Evolutionary conservation across 441 rosid species (phyloP).

Genomic region (Cnidoscolus chayamansa): DNA sequence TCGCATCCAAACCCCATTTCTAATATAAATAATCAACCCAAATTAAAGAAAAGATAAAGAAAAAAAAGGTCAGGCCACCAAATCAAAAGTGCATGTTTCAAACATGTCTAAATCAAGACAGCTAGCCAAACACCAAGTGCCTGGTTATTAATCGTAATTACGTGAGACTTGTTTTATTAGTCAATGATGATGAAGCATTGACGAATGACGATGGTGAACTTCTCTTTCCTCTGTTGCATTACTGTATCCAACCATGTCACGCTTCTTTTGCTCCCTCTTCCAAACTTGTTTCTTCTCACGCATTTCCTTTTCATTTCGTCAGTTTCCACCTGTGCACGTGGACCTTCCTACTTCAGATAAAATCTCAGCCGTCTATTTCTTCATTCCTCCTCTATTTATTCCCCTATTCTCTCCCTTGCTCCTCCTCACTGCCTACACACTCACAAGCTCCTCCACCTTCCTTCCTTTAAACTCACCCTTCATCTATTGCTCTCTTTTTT

Average conservation of each 20-base stretch:
- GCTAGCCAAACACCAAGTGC: constrained; percentile 6
- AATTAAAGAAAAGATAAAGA: not conserved
- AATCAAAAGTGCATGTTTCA: constrained; percentile 11
- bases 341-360: not conserved
- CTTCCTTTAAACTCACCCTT: not conserved
- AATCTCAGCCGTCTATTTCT: constrained; percentile 17
- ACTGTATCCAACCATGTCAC: not conserved
- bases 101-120: constrained; percentile 36
- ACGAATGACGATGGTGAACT: too few species aligned
- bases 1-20: not conserved
- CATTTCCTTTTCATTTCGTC: not conserved
- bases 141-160: not conserved
- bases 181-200: constrained; percentile 3
- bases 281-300: not conserved
- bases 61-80: not conserved
- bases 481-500: not conserved
- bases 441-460: not conserved
- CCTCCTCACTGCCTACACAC: not conserved
- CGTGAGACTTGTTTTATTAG: constrained; percentile 7
- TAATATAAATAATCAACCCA: not conserved
- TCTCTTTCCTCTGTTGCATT: not conserved
- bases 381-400: constrained; percentile 6
- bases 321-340: not conserved
- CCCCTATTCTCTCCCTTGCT: not conserved
- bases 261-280: not conserved